Evolutionary conservation across 495 filamentous ascomycete species (phyloP), one percentile per base, ranked within the genome.

Genomic region (Neurospora sp.): DNA sequence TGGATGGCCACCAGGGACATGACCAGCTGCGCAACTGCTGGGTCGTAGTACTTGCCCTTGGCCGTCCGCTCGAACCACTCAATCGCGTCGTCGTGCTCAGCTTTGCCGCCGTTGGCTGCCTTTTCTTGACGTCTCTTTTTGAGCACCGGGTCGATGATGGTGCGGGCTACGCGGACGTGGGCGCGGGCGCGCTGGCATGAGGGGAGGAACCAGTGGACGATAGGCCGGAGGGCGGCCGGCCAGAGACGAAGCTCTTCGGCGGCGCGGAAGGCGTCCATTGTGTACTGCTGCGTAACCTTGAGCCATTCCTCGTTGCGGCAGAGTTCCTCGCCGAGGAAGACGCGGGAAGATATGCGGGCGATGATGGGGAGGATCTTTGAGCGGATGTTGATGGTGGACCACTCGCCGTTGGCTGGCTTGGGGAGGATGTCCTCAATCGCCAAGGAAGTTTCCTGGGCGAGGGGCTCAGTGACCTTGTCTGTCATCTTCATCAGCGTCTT

Each of bases 301-400:
- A 86, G 77, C 86, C 86, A 88, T 31, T 82, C 77, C 8, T 79
- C 75, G 70, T 86, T 79, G 23, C 83, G 81, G 71, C 83, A 83
- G 5, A 87, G 73, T n/a, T 84, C 79, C 4, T 82, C 76, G 27
- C 87, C 87, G 4, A 87, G 75, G 71, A 88, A 88, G 66, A 86
- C 77, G 23, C 83, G 78, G 2, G 84, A 82, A 0, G 85, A 84
- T 18, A 87, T 76, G 27, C 83, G 83, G 11, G 83, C 78, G 41
- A 87, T 76, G 0, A 87, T 31, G 8, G 77, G 72, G 10, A 83
- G 76, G 9, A 83, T 7, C 18, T 59, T 71, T 4, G 73, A 54
- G 1, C 62, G 46, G 14, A 80, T 69, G 1, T 40, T n/a, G 37
- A 78, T 48, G 39, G 76, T 73, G 40, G 72, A 75, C 81, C 81